Conservation (phyloP, 345 rosid species). For the Melaleuca alternifolia region DNA sequence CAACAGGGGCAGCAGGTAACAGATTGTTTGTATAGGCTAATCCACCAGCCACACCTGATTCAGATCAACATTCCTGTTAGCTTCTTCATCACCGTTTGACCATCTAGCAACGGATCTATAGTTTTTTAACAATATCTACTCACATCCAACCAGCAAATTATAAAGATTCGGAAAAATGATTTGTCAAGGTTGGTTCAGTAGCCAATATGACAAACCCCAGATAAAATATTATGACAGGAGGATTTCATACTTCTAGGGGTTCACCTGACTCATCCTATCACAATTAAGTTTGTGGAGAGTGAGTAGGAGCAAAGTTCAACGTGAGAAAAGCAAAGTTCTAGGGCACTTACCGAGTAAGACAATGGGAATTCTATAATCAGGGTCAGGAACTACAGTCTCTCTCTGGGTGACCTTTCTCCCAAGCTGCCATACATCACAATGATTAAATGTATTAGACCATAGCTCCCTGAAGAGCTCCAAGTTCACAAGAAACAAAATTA, state of each 20-base stretch:
- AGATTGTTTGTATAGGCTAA: slow-evolving; percentile 49
- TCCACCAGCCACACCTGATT: slow-evolving; percentile 53
- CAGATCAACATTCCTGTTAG: background rate
- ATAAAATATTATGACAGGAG: background rate
- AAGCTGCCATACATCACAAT: slow-evolving; percentile 25
- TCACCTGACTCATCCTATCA: background rate
- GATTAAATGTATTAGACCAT: background rate
- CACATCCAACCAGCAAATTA: background rate
- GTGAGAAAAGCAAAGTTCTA: background rate
- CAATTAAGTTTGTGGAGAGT: background rate
- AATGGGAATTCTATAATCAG: slow-evolving; percentile 50
- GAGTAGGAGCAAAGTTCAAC: background rate
- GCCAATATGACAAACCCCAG: background rate
- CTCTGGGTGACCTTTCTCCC: slow-evolving; percentile 32
- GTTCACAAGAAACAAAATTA: background rate
- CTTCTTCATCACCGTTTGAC: background rate
- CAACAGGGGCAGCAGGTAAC: slow-evolving; percentile 57
- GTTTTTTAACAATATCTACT: background rate
- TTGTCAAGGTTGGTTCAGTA: background rate
- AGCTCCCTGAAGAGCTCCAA: background rate
- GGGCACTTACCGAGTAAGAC: slow-evolving; percentile 40
- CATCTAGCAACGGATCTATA: background rate
- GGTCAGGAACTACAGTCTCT: slow-evolving; percentile 55
- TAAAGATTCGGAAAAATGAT: background rate
- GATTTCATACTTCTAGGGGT: background rate